Evolutionary conservation across 2,329 filamentous ascomycete genomes (phyloP).

Genomic region (Truncatella angustata): DNA sequence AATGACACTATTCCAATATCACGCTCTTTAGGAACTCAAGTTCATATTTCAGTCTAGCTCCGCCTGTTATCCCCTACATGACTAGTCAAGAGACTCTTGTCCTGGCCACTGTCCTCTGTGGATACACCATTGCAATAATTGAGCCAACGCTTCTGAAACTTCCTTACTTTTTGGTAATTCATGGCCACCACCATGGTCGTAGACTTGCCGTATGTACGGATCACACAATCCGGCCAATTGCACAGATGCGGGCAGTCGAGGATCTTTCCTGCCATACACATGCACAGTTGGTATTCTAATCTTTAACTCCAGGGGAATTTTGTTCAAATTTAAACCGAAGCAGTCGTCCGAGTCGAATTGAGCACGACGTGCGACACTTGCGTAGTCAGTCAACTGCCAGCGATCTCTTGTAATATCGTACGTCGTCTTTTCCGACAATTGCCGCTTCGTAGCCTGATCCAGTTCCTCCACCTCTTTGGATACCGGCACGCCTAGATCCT

Average conservation of each 20-base stretch:
- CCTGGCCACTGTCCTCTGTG: slow-evolving; percentile 25
- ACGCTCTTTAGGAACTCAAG: no score
- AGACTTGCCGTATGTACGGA: slow-evolving; percentile 26
- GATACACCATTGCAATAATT: slow-evolving; percentile 22
- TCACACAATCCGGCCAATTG: slow-evolving; percentile 29
- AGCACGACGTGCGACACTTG: slow-evolving; percentile 17
- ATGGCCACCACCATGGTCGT: slow-evolving; percentile 17
- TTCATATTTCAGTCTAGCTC: no score
- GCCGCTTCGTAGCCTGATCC: slow-evolving; percentile 21
- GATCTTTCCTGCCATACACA: slow-evolving; percentile 20
- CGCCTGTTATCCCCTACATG: neutral
- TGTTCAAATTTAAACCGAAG: slow-evolving; percentile 29
- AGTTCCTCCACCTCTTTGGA: slow-evolving; percentile 26
- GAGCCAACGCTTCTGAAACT: slow-evolving; percentile 16
- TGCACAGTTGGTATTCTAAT: slow-evolving; percentile 29
- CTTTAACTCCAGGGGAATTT: slow-evolving; percentile 24
- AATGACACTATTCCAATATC: no score
- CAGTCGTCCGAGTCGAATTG: slow-evolving; percentile 29
- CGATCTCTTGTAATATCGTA: slow-evolving; percentile 11
- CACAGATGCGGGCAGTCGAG: slow-evolving; percentile 21
- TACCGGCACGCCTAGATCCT: slow-evolving; percentile 33
- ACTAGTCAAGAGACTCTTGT: slow-evolving; percentile 12
- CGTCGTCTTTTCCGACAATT: slow-evolving; percentile 13
- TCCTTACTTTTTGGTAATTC: slow-evolving; percentile 17
- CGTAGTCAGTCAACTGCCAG: slow-evolving; percentile 17